Percentiles rank a stretch among this genome's conserved stretches.
Conservation (phyloP, 2,329 filamentous ascomycete species). For the Alternaria tenuissima region DNA sequence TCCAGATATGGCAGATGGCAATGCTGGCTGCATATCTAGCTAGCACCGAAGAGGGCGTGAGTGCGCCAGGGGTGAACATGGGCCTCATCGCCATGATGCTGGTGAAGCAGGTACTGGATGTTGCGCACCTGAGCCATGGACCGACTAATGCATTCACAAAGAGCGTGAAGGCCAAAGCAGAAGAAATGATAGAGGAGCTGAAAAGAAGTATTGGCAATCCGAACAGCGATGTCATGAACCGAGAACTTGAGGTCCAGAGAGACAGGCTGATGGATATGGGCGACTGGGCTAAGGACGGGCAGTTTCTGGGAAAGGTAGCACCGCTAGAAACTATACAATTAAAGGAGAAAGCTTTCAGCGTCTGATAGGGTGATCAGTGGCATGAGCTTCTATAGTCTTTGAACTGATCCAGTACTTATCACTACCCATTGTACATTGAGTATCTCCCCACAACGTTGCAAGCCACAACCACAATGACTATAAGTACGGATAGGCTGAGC, state of each 20-base stretch:
- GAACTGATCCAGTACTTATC: background rate
- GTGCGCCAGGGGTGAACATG: conserved; percentile 51
- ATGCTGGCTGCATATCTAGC: conserved; percentile 48
- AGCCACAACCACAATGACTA: no score
- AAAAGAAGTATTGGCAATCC: conserved; percentile 32
- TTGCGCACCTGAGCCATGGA: conserved; percentile 56
- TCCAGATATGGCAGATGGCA: conserved; percentile 56
- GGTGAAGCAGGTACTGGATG: conserved; percentile 52
- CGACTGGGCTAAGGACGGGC: conserved; percentile 26
- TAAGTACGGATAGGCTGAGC: background rate
- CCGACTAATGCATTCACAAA: conserved; percentile 51
- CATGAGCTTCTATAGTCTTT: background rate
- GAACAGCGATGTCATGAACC: conserved; percentile 30
- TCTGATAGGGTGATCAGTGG: background rate
- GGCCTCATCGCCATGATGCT: conserved; percentile 54
- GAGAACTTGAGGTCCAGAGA: conserved; percentile 38
- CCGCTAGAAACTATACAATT: background rate
- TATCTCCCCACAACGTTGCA: background rate
- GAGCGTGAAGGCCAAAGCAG: conserved; percentile 50
- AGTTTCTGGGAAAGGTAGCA: background rate
- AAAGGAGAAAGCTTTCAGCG: conserved; percentile 12
- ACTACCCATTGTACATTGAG: background rate
- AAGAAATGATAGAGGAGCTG: conserved; percentile 41
- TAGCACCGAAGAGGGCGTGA: conserved; percentile 31
- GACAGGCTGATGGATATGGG: conserved; percentile 43